Evolutionary conservation across 306 rosid species (phyloP), one percentile per base, ranked within the genome.

Genomic region (Chamaecrista fasciculata): DNA sequence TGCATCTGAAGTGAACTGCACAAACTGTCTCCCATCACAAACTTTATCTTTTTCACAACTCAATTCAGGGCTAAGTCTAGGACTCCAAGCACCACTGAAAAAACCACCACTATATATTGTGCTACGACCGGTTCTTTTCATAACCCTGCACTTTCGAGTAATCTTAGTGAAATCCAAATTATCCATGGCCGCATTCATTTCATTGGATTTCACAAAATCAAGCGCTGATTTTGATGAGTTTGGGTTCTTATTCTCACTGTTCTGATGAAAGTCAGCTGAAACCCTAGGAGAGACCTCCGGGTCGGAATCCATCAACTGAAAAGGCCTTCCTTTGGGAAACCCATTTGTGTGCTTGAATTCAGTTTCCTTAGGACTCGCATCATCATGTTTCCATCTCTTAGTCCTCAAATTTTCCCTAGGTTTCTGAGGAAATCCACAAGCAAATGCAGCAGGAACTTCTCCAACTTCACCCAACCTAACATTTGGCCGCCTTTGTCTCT

Each of bases 401-500:
- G 42, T 63, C 44, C 56, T 75, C 39, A 62, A 24, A 14, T 66
- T 71, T 24, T 47, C 81, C 72, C 46, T 52, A 19, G 55, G 51
- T 3, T 42, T 61, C 7, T 59, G 78, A 59, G 78, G 26, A 71
- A 70, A 75, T n/a, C 75, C 71, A 66, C 84, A 71, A 2, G 84
- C 78, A 69, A 69, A 80, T 70, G 84, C 78, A 6, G 81, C 84
- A 80, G 81, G 67, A 14, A 60, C 63, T 39, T 80, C 78, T 37
- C 84, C 81, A 51, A 76, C 67, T 67, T 80, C 84, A 71, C 81
- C 81, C 16, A 80, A 74, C 64, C 84, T 71, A 67, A 76, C 84
- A 76, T 80, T 80, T 56, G 80, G 81, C 11, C 84, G 81, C 75
- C 84, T 76, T 43, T 80, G 81, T 67, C 84, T 80, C 67, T 80